A percentile compares a stretch with the other conserved stretches of the same genome.
Conservation (phyloP, 306 rosid genomes). For the Calophaca sinica region DNA sequence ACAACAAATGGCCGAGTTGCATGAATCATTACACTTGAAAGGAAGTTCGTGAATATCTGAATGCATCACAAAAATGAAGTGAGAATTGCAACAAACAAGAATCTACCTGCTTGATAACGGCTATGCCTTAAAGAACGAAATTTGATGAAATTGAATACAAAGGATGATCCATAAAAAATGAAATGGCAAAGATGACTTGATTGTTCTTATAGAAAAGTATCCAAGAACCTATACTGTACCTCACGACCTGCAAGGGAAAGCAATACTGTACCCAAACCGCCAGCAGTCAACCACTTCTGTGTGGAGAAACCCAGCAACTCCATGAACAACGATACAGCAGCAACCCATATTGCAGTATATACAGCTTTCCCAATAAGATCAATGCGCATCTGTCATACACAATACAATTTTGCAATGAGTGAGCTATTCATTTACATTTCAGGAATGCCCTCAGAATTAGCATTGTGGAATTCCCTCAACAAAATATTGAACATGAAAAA, state of each 20-base stretch:
- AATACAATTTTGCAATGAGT: slow-evolving; percentile 52
- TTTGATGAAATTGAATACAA: slow-evolving; percentile 41
- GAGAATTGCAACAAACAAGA: slow-evolving; percentile 40
- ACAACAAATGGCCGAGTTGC: slow-evolving; percentile 93
- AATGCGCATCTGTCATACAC: slow-evolving; percentile 75
- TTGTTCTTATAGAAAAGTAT: slow-evolving; percentile 21
- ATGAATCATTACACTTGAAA: slow-evolving; percentile 94
- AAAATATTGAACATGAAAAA: slow-evolving; percentile 36
- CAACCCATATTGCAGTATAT: slow-evolving; percentile 94
- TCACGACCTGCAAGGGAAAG: slow-evolving; percentile 97
- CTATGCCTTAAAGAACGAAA: slow-evolving; percentile 37
- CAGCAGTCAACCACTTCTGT: slow-evolving; percentile 95
- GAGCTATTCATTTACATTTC: slow-evolving; percentile 8
- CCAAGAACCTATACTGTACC: slow-evolving; percentile 63
- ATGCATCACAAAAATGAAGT: slow-evolving; percentile 55
- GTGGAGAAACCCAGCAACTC: slow-evolving; percentile 96
- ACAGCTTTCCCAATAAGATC: slow-evolving; percentile 91
- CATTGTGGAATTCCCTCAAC: slow-evolving; percentile 16
- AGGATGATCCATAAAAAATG: slow-evolving; percentile 12
- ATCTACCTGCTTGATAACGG: slow-evolving; percentile 31
- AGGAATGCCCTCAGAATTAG: slow-evolving; percentile 50
- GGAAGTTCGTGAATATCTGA: slow-evolving; percentile 97
- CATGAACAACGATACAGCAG: slow-evolving; percentile 93
- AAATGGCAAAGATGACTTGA: slow-evolving; percentile 34
- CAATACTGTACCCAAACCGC: slow-evolving; percentile 94